These are phyloP conservation scores for Hericium coralloides DNA, from an alignment of 768 basidiomycete species.

Conservation along the genomic window DNA sequence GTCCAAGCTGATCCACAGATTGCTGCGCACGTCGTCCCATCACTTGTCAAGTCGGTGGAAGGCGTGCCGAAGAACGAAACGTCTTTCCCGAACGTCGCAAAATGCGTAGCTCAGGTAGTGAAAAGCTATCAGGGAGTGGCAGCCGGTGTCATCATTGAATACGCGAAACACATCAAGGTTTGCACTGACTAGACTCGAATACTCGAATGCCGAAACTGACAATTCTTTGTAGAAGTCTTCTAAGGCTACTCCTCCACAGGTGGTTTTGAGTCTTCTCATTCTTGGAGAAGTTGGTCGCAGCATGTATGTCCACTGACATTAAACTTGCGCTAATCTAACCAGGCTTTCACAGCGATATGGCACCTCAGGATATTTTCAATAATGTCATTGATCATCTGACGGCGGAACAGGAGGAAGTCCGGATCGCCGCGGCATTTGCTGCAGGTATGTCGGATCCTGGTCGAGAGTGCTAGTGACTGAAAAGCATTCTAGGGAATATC, in stretches of 20 bases:
- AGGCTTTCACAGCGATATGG: slow-evolving; percentile 65
- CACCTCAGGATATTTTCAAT: slow-evolving; percentile 73
- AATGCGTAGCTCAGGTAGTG: slow-evolving; percentile 79
- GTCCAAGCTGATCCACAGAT: slow-evolving; percentile 80
- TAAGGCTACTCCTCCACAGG: slow-evolving; percentile 55
- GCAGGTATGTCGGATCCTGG: slow-evolving; percentile 44
- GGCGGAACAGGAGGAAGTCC: slow-evolving; percentile 75
- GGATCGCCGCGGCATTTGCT: slow-evolving; percentile 90
- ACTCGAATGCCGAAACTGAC: not conserved
- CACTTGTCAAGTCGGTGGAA: slow-evolving; percentile 56
- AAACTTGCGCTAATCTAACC: not conserved
- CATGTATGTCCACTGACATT: slow-evolving; percentile 43
- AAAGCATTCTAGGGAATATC: slow-evolving; percentile 61
- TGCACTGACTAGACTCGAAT: slow-evolving; percentile 7
- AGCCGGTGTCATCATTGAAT: slow-evolving; percentile 79
- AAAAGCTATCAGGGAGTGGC: slow-evolving; percentile 60
- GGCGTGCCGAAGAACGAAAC: slow-evolving; percentile 53
- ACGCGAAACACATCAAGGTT: slow-evolving; percentile 75
- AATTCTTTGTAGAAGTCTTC: slow-evolving; percentile 22
- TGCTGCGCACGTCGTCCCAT: slow-evolving; percentile 73
- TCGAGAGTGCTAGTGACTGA: not conserved
- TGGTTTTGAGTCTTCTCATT: slow-evolving; percentile 79
- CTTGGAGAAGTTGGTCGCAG: slow-evolving; percentile 91
- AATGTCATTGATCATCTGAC: slow-evolving; percentile 66
- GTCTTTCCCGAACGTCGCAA: slow-evolving; percentile 65